Evolutionary conservation across 192 early-diverging fungal species (phyloP), one percentile per base, ranked within the genome.

Genomic region (Ambispora gerdemannii): DNA sequence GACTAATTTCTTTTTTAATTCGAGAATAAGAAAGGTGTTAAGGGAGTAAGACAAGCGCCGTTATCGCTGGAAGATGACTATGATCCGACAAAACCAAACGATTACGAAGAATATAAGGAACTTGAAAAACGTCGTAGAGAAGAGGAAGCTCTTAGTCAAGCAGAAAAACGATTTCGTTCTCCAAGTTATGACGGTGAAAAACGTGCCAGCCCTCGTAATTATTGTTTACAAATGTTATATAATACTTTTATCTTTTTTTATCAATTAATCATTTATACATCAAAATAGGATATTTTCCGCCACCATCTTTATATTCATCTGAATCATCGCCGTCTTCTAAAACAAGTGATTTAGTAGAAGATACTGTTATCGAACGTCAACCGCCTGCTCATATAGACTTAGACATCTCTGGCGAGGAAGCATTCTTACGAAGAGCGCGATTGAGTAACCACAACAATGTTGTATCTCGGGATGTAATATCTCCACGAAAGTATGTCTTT

Each of bases 41-140:
- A 65, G 52, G 2, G 66, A 80, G 69, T 4, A 63, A 74, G 60
- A 24, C 51, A 74, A 78, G 73, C 71, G 62, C 74, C 77, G 31
- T 70, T 82, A 35, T 71, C 70, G 22, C 66, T 84, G 50, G 66
- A 75, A 15, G 85, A 87, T 49, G 85, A 84, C 47, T 89, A 87
- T 76, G 91, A 92, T 47, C 87, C 90, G 33, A 65, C 80, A 2
- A 67, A 83, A 58, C 91, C 91, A 3, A 92, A 90, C 58, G 91
- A 92, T 51, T 92, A 83, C 74, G 86, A 90, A 31, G 77, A 80
- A 33, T 88, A 84, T 50, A 91, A 90, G 70, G 71, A 75, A 51
- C 32, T 75, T 4, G 88, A 91, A 65, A 71, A 76, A 25, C 77
- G 76, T 34, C 71, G 76, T 43, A 71, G 73, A n/a, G 75, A 84